Evolutionary conservation across 2,329 filamentous ascomycete species (phyloP).

Genomic region (Berkeleyomyces basicola): DNA sequence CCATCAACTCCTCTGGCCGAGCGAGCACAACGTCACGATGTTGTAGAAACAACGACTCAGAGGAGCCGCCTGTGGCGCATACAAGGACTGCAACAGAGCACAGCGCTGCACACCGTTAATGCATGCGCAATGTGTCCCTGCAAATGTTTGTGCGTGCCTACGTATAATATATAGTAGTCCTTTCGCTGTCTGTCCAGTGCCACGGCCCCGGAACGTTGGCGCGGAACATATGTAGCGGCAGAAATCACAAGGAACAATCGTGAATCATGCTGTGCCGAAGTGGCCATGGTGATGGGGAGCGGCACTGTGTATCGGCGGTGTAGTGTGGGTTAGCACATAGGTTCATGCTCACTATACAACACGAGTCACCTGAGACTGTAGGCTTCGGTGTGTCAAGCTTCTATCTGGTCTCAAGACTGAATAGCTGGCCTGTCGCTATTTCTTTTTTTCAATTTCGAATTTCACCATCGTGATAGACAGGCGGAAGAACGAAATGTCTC

Average conservation of each 20-base stretch:
- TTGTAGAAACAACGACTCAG: not conserved
- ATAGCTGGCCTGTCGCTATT: not conserved
- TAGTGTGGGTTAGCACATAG: no score
- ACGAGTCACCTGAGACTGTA: not conserved
- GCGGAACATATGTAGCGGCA: not conserved
- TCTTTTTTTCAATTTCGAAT: not conserved
- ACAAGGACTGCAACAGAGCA: not conserved
- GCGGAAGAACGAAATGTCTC: not conserved
- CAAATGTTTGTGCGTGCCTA: not conserved
- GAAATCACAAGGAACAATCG: not conserved
- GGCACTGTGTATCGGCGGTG: no score
- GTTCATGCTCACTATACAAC: not conserved
- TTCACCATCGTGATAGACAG: not conserved
- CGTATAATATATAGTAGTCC: not conserved
- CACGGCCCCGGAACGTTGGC: not conserved
- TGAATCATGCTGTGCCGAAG: not conserved
- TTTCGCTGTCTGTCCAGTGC: not conserved
- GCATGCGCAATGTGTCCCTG: not conserved
- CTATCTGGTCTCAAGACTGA: no score
- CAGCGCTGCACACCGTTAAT: not conserved
- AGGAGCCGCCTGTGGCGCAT: not conserved
- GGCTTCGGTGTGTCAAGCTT: not conserved
- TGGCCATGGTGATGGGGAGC: not conserved
- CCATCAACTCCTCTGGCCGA: not conserved
- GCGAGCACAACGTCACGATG: not conserved